Conservation (phyloP, 1,284 basidiomycete genomes). For the Ustanciosporium gigantosporum region DNA sequence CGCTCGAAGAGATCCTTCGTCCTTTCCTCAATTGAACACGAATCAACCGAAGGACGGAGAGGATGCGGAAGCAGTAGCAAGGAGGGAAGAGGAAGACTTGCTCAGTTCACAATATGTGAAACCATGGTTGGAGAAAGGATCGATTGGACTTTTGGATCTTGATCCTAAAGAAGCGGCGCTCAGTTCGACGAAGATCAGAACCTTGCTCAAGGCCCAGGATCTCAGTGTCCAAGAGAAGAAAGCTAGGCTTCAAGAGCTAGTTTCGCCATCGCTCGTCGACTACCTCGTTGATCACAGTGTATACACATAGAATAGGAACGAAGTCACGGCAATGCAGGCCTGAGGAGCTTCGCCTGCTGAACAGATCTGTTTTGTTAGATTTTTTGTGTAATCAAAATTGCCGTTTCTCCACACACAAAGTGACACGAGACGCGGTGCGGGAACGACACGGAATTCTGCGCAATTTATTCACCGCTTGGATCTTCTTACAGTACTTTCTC, state of each 20-base stretch:
- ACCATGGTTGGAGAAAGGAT: constrained; percentile 28
- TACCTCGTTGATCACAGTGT: constrained; percentile 29
- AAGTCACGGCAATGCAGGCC: too few species aligned
- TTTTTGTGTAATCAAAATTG: too few species aligned
- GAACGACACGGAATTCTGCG: not conserved
- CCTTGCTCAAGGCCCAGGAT: constrained; percentile 7
- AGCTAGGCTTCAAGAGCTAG: constrained; percentile 7
- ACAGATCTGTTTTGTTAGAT: not conserved
- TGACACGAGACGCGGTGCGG: too few species aligned
- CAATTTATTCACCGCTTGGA: too few species aligned
- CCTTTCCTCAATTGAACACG: constrained; percentile 9
- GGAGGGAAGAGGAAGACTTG: constrained; percentile 18
- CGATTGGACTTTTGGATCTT: constrained; percentile 35
- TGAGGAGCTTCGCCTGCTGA: too few species aligned
- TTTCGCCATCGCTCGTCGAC: constrained; percentile 33
- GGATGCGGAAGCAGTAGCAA: constrained; percentile 3
- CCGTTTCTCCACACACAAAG: too few species aligned
- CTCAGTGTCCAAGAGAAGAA: constrained; percentile 4
- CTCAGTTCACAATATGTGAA: constrained; percentile 18
- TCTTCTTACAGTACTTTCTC: too few species aligned
- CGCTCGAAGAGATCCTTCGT: constrained; percentile 33
- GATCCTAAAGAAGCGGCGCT: constrained; percentile 20
- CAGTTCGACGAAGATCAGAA: constrained; percentile 42
- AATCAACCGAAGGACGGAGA: not conserved
- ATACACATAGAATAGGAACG: too few species aligned